Evolutionary conservation across 495 filamentous ascomycete genomes (phyloP).

Genomic region (Xylaria scruposa): DNA sequence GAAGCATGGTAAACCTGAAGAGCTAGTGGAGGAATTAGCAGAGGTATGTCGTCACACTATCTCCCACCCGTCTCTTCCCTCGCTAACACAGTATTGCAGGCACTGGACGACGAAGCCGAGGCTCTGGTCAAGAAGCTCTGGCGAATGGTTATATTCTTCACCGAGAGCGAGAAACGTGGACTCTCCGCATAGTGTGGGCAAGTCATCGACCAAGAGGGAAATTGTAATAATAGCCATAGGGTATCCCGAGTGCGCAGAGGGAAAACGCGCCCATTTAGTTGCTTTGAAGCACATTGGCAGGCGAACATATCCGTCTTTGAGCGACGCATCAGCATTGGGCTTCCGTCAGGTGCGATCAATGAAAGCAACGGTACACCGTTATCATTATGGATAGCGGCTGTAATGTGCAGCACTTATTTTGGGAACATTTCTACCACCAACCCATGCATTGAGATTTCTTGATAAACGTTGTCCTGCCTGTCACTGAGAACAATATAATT

Average conservation of each 20-base stretch:
- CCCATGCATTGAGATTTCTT: not conserved
- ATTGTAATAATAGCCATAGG: conserved; percentile 24
- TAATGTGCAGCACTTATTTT: not conserved
- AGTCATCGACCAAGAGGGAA: not conserved
- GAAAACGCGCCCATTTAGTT: not conserved
- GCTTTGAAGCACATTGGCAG: not conserved
- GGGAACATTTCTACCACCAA: not conserved
- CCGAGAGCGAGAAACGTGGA: conserved; percentile 91
- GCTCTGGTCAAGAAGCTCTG: conserved; percentile 94
- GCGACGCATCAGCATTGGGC: not conserved
- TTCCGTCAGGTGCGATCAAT: not conserved
- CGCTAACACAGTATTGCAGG: conserved; percentile 55
- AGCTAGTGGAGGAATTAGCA: conserved; percentile 82
- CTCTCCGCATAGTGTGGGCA: conserved; percentile 63
- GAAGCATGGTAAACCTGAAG: conserved; percentile 75
- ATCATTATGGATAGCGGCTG: not conserved
- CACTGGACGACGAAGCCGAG: conserved; percentile 93
- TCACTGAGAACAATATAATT: not conserved
- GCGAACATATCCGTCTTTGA: not conserved
- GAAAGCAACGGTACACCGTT: not conserved
- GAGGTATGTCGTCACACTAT: conserved; percentile 65
- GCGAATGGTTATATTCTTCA: conserved; percentile 99
- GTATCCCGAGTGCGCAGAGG: not conserved
- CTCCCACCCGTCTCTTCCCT: conserved; percentile 20
- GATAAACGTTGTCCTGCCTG: not conserved